These are phyloP conservation scores for Mortierella hygrophila DNA, from an alignment of 192 early-diverging fungal genomes.

Conservation along the genomic window DNA sequence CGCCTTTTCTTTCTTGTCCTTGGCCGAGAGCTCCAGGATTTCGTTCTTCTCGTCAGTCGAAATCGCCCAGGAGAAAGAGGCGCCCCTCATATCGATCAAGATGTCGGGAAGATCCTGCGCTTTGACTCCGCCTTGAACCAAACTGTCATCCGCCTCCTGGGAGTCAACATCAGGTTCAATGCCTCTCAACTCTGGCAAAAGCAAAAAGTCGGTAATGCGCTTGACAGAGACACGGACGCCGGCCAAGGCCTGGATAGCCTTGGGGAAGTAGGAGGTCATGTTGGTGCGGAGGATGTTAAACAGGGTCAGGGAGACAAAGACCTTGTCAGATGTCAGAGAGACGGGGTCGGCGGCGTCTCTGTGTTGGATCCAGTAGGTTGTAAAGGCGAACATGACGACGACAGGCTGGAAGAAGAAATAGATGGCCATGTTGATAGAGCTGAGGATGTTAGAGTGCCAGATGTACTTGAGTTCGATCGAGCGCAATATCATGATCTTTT, in stretches of 20 bases:
- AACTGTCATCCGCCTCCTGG: neutral
- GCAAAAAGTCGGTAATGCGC: constrained; percentile 29
- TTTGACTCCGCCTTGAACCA: neutral
- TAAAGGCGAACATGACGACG: constrained; percentile 12
- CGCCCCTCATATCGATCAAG: constrained; percentile 20
- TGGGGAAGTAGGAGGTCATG: constrained; percentile 31
- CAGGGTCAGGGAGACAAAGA: constrained; percentile 16
- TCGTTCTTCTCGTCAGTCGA: constrained; percentile 14
- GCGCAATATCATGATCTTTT: constrained; percentile 18
- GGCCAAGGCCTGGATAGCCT: constrained; percentile 24
- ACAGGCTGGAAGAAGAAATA: constrained; percentile 29
- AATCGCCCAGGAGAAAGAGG: constrained; percentile 21
- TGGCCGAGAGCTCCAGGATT: constrained; percentile 2
- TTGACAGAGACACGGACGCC: constrained; percentile 11
- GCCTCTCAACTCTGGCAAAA: constrained; percentile 20
- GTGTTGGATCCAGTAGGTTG: constrained; percentile 18
- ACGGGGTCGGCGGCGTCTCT: neutral
- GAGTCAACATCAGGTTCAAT: constrained; percentile 9
- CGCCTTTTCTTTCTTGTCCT: constrained; percentile 8
- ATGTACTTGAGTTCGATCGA: constrained; percentile 7
- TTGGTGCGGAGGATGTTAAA: constrained; percentile 20
- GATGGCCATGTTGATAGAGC: constrained; percentile 21
- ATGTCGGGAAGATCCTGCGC: constrained; percentile 15
- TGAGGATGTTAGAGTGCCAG: constrained; percentile 13
- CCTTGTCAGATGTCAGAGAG: constrained; percentile 22